Conservation (phyloP, 2,329 filamentous ascomycete genomes). For the Phialemoniopsis sp. region DNA sequence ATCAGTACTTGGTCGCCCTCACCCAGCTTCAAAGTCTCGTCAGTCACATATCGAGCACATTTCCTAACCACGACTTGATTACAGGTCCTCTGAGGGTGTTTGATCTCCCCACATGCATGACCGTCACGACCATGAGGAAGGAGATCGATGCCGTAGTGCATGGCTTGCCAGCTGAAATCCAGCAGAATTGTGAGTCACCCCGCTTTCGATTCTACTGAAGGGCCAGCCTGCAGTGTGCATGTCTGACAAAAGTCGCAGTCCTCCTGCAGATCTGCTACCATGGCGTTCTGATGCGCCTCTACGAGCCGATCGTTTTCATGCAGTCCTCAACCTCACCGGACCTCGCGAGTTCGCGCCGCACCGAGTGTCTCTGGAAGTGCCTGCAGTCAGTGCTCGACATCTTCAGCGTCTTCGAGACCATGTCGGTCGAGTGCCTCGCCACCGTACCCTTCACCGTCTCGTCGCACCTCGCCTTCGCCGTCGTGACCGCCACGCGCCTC, state of each 20-base stretch:
- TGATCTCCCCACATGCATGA: constrained; percentile 22
- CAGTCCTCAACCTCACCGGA: constrained; percentile 8
- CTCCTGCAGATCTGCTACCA: constrained; percentile 28
- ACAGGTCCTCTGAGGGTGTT: constrained; percentile 7
- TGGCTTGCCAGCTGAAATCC: constrained; percentile 10
- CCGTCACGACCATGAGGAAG: constrained; percentile 21
- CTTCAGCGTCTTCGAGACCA: constrained; percentile 16
- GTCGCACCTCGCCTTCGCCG: constrained; percentile 24
- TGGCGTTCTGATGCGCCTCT: constrained; percentile 25
- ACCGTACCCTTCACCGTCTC: constrained; percentile 22
- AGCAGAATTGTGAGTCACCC: constrained; percentile 13
- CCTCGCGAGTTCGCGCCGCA: constrained; percentile 17
- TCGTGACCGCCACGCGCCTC: constrained; percentile 28
- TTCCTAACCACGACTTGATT: constrained; percentile 16
- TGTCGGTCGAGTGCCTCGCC: constrained; percentile 18
- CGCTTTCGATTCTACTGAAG: too few relatives aligned
- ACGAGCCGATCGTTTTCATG: constrained; percentile 29
- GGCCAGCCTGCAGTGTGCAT: background rate
- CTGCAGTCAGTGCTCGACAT: constrained; percentile 21
- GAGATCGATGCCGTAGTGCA: constrained; percentile 22
- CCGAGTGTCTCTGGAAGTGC: constrained; percentile 30
- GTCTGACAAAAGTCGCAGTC: constrained; percentile 12
- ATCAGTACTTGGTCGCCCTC: constrained; percentile 23
- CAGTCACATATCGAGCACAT: constrained; percentile 18
- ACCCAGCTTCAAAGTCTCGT: constrained; percentile 26